These are phyloP conservation scores for Phytophthora pini DNA, from an alignment of 352 stramenopile genomes.

Conservation along the genomic window DNA sequence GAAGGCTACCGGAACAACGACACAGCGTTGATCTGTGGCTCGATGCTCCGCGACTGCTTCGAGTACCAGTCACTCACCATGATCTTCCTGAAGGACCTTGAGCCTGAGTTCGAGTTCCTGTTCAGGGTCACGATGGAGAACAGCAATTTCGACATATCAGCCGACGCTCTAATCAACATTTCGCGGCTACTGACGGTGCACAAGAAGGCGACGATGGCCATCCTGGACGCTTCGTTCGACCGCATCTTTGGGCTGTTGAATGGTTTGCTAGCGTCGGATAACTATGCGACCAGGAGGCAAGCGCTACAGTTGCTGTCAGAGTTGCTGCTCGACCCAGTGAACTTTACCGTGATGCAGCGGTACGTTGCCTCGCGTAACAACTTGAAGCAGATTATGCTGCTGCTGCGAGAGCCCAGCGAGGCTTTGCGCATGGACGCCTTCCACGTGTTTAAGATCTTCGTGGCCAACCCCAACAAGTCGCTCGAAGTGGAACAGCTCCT, in stretches of 20 bases:
- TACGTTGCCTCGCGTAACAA: conserved; percentile 78
- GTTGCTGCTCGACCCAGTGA: conserved; percentile 75
- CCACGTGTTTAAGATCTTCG: conserved; percentile 91
- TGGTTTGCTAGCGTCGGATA: conserved; percentile 58
- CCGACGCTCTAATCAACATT: conserved; percentile 86
- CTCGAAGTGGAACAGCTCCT: conserved; percentile 75
- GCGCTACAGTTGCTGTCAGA: conserved; percentile 76
- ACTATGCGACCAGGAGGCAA: conserved; percentile 82
- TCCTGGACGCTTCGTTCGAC: conserved; percentile 66
- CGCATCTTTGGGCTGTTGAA: conserved; percentile 78
- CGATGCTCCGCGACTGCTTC: conserved; percentile 86
- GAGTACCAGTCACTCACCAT: conserved; percentile 66
- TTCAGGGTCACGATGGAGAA: conserved; percentile 81
- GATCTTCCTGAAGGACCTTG: conserved; percentile 68
- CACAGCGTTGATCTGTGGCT: conserved; percentile 76
- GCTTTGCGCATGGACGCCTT: conserved; percentile 85
- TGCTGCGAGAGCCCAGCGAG: conserved; percentile 79
- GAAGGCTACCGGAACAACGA: conserved; percentile 79
- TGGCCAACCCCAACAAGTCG: conserved; percentile 87
- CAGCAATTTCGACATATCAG: conserved; percentile 84
- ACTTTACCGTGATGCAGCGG: conserved; percentile 81
- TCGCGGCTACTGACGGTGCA: conserved; percentile 71
- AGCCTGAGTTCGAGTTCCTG: conserved; percentile 68
- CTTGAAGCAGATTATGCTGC: conserved; percentile 76
- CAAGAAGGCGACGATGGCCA: conserved; percentile 58